These are phyloP conservation scores for Trematosphaeria pertusa DNA, from an alignment of 2,329 filamentous ascomycete species.

Conservation along the genomic window DNA sequence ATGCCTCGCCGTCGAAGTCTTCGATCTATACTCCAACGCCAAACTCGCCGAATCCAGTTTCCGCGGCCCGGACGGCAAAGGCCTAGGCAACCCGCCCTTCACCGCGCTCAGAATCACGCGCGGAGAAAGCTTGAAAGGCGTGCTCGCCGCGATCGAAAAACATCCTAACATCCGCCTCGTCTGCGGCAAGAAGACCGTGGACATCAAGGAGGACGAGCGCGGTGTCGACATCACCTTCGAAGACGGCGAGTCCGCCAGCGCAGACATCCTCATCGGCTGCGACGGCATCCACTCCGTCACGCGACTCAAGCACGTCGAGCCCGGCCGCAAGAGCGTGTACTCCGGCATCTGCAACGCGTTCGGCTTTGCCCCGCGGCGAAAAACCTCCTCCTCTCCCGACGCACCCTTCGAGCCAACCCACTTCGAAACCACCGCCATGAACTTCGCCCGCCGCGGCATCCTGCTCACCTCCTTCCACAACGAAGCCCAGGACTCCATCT, in stretches of 20 bases:
- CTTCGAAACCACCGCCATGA: conserved; percentile 54
- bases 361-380: conserved; percentile 51
- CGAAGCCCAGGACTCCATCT: conserved; percentile 45
- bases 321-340: conserved; percentile 51
- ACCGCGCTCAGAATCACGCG: conserved; percentile 54
- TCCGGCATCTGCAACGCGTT: conserved; percentile 56
- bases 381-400: conserved; percentile 8
- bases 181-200: conserved; percentile 52
- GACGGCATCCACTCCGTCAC: conserved; percentile 60
- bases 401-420: conserved; percentile 42
- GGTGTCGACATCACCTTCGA: conserved; percentile 55
- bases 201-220: conserved; percentile 50
- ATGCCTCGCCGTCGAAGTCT: conserved; percentile 54
- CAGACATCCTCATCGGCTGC: conserved; percentile 62
- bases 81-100: conserved; percentile 53
- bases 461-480: conserved; percentile 53
- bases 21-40: conserved; percentile 51
- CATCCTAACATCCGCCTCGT: conserved; percentile 51
- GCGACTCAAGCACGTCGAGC: conserved; percentile 54
- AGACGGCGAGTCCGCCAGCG: conserved; percentile 51
- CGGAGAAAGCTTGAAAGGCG: conserved; percentile 53
- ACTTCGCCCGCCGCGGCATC: conserved; percentile 54
- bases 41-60: conserved; percentile 54
- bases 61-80: conserved; percentile 50
- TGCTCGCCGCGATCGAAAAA: conserved; percentile 49